A percentile compares a stretch with the other conserved stretches of the same genome.
Evolutionary conservation across 2,329 filamentous ascomycete species (phyloP).

Genomic region (Fusarium penzigii): DNA sequence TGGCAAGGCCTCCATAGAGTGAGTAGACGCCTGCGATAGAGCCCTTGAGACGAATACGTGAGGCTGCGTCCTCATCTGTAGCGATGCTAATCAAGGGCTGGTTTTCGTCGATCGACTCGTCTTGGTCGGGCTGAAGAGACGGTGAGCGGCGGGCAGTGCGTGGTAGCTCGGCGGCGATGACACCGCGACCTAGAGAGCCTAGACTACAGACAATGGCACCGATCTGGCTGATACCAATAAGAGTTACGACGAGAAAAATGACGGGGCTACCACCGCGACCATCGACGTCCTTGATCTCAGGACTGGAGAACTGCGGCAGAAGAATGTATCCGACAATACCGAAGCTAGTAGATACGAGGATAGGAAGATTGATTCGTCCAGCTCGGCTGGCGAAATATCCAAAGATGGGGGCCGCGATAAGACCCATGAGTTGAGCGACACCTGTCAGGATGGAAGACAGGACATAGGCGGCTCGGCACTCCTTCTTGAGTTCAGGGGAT

Average conservation of each 20-base stretch:
- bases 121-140: slow-evolving; percentile 36
- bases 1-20: slow-evolving; percentile 85
- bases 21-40: slow-evolving; percentile 95
- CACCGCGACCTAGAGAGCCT: slow-evolving; percentile 80
- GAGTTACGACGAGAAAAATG: slow-evolving; percentile 74
- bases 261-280: slow-evolving; percentile 66
- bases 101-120: slow-evolving; percentile 43
- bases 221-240: slow-evolving; percentile 92
- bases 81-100: slow-evolving; percentile 39
- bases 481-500: slow-evolving; percentile 75
- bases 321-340: slow-evolving; percentile 77
- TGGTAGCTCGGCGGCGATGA: slow-evolving; percentile 57
- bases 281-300: slow-evolving; percentile 66
- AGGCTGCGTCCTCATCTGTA: slow-evolving; percentile 37
- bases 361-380: slow-evolving; percentile 67
- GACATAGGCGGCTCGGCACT: slow-evolving; percentile 84
- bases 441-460: slow-evolving; percentile 86
- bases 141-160: slow-evolving; percentile 23
- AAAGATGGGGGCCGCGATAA: slow-evolving; percentile 83
- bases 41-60: slow-evolving; percentile 73
- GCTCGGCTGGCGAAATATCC: slow-evolving; percentile 78
- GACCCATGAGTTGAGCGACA: slow-evolving; percentile 81
- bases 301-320: slow-evolving; percentile 76
- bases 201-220: slow-evolving; percentile 95
- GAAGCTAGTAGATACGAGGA: slow-evolving; percentile 69